Percentiles rank a stretch among this genome's conserved stretches.
Conservation (phyloP, 257 asterid species). For the Ligustrum vulgare region DNA sequence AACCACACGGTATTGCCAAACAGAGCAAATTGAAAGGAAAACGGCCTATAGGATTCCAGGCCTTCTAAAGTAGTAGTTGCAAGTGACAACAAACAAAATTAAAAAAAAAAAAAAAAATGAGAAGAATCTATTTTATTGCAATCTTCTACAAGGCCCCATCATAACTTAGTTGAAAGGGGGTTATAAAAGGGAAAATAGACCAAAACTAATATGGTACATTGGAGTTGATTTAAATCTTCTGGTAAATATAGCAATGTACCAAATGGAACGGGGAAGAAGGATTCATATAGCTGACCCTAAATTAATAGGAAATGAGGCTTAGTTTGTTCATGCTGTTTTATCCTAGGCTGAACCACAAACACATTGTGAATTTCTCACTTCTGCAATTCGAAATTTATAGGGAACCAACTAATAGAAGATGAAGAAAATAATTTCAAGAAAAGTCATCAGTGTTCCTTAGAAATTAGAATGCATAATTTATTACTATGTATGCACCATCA, state of each 20-base stretch:
- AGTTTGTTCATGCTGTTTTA: neutral
- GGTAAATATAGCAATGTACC: neutral
- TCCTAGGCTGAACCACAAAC: conserved; percentile 7
- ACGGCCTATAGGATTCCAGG: neutral
- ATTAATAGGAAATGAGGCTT: neutral
- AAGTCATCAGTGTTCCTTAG: conserved; percentile 13
- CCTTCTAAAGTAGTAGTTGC: conserved; percentile 6
- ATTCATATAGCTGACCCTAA: neutral
- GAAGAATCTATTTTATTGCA: neutral
- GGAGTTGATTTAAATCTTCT: neutral
- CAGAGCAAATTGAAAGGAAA: neutral
- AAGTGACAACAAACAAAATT: conserved; percentile 3
- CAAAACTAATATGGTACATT: neutral
- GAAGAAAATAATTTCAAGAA: neutral
- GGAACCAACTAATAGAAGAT: conserved; percentile 8
- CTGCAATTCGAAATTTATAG: conserved; percentile 3
- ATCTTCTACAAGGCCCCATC: neutral
- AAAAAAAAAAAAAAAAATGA: neutral
- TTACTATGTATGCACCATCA: neutral
- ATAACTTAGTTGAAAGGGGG: neutral
- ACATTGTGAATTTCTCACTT: neutral
- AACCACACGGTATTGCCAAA: no score
- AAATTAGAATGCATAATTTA: conserved; percentile 1
- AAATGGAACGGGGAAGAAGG: neutral
- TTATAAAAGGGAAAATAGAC: neutral